These are phyloP conservation scores for Acanthamoeba triangularis DNA, from an alignment of 208 protist species.

Conservation along the genomic window DNA sequence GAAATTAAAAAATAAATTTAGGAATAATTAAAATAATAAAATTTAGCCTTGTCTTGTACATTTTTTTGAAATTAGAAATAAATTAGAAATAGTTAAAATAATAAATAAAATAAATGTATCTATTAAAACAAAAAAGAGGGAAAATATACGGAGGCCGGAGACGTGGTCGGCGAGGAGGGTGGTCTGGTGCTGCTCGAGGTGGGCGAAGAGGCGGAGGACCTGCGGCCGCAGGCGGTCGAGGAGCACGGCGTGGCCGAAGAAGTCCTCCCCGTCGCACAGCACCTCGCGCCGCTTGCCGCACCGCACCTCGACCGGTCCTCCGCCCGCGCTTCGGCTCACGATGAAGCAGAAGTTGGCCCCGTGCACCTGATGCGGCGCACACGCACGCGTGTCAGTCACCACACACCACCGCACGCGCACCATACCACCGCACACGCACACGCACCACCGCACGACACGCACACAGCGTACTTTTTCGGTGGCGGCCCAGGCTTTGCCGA, in stretches of 20 bases:
- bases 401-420: no score
- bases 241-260: constrained; percentile 47
- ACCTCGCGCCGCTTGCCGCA: constrained; percentile 39
- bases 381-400: background rate
- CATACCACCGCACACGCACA: no score
- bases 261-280: constrained; percentile 24
- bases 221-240: background rate
- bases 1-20: no score
- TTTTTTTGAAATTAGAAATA: no score
- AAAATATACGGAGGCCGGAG: background rate
- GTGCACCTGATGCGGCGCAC: constrained; percentile 22
- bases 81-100: no score
- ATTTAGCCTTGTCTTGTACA: no score
- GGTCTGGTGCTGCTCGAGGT: background rate
- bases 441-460: no score
- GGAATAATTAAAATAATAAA: no score
- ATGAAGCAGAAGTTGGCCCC: constrained; percentile 73
- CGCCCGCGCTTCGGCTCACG: background rate
- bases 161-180: background rate
- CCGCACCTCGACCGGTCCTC: background rate
- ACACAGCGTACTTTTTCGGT: constrained; percentile 7
- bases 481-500: constrained; percentile 27
- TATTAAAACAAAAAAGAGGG: no score
- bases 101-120: no score
- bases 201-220: background rate